Evolutionary conservation across 352 stramenopile species (phyloP), one percentile per base, ranked within the genome.

Genomic region (Sclerospora graminicola): DNA sequence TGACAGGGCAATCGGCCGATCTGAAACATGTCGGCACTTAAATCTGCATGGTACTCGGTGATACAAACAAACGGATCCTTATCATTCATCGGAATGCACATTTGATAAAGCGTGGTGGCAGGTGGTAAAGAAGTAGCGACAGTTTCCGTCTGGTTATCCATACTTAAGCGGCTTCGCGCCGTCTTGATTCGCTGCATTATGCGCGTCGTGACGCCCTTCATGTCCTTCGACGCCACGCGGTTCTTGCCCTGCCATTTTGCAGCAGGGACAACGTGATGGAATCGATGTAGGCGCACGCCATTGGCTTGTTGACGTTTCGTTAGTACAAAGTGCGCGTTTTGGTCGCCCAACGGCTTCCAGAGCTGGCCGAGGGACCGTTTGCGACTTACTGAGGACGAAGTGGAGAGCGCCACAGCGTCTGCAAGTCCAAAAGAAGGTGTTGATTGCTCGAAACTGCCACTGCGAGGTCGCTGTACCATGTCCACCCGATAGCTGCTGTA

Each of bases 401-500:
- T 16, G 1, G 23, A 36, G n/a, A n/a, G 21, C 28, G n/a, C 21
- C 24, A 40, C 48, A 4, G 42, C 41, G 34, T 62, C 58, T n/a
- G 50, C 41, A n/a, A 67, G 61, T 0, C 64, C 67, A 29, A 76
- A 76, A 1, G 64, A 71, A 16, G 45, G 45, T 19, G 48, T 51
- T 4, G 49, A 30, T 4, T 28, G 15, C 16, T 60, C 49, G 5
- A 33, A 4, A n/a, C 41, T 45, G 2, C 45, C 48, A 16, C 45
- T 69, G 18, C 51, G 54, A 10, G 53, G 44, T 14, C 47, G 62
- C 1, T 28, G 55, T 26, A 65, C 63, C 45, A 65, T 63, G 33
- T 70, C 74, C 23, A 86, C 70, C 43, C 70, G 72, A 63, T 89
- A 89, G 72, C 72, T 84, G 62, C 74, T 89, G 56, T 89, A 89